phyloP scores from a whole-genome alignment of 495 filamentous ascomycete genomes.

The Xylaria longipes region DNA sequence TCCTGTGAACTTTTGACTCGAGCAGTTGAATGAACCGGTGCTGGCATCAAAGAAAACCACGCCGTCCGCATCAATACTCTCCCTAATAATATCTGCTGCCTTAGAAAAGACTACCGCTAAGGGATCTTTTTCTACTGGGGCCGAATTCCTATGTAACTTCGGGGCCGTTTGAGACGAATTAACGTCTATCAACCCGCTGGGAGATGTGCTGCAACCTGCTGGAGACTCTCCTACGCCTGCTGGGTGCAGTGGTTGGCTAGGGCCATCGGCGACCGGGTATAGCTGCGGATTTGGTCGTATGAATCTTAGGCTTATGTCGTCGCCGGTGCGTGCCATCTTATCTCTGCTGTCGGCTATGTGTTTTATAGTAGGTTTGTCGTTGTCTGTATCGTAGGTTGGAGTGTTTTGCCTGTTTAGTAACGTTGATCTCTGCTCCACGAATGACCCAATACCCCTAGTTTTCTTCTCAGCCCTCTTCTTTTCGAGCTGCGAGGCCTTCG shows the following conservation, averaged over 20 bases:
- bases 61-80: constrained; percentile 60
- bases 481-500: constrained; percentile 62
- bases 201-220: background rate
- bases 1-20: background rate
- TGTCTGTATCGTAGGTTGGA: background rate
- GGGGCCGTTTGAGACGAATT: background rate
- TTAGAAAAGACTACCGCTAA: constrained; percentile 42
- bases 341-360: background rate
- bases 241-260: background rate
- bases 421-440: constrained; percentile 61
- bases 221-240: background rate
- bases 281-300: background rate
- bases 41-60: constrained; percentile 59
- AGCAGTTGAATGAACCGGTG: constrained; percentile 31
- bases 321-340: background rate
- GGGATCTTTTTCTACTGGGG: constrained; percentile 14
- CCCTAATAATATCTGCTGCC: constrained; percentile 57
- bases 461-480: constrained; percentile 64
- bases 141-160: background rate
- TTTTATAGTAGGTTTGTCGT: background rate
- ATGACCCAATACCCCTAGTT: constrained; percentile 66
- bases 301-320: background rate
- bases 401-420: background rate
- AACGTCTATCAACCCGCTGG: background rate
- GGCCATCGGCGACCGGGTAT: background rate